Percentiles rank a stretch among this genome's conserved stretches.
Conservation (phyloP, 305 asterid genomes). For the Andrographis paniculata region DNA sequence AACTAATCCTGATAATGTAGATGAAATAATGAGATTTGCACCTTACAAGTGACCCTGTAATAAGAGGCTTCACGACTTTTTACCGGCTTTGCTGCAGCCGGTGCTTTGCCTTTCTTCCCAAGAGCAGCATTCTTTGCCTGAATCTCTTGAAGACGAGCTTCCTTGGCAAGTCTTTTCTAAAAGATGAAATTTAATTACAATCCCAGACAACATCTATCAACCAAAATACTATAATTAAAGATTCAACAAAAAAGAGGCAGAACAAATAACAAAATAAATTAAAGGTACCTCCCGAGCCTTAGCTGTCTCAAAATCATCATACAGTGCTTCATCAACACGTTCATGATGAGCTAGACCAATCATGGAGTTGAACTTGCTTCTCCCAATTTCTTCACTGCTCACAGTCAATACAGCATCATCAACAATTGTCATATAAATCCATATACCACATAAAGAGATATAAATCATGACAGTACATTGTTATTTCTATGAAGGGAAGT, state of each 20-base stretch:
- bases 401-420: conserved; percentile 18
- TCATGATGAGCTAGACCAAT: conserved; percentile 60
- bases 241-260: neutral
- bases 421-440: conserved; percentile 9
- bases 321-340: conserved; percentile 66
- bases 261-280: neutral
- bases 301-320: conserved; percentile 82
- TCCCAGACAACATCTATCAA: neutral
- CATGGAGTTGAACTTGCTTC: conserved; percentile 52
- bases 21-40: conserved; percentile 19
- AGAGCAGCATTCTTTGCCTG: conserved; percentile 72
- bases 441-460: conserved; percentile 10
- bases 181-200: conserved; percentile 15
- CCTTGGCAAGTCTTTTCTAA: conserved; percentile 92
- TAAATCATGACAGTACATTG: conserved; percentile 44
- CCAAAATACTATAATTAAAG: conserved; percentile 5
- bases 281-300: conserved; percentile 81
- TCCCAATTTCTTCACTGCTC: conserved; percentile 72
- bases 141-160: conserved; percentile 71
- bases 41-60: conserved; percentile 81
- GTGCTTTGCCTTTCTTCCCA: conserved; percentile 74
- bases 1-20: conserved; percentile 7
- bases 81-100: conserved; percentile 34
- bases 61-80: conserved; percentile 79
- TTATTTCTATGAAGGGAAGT: conserved; percentile 72